Evolutionary conservation across 768 basidiomycete species (phyloP), one percentile per base, ranked within the genome.

Genomic region (Mycena galericulata): DNA sequence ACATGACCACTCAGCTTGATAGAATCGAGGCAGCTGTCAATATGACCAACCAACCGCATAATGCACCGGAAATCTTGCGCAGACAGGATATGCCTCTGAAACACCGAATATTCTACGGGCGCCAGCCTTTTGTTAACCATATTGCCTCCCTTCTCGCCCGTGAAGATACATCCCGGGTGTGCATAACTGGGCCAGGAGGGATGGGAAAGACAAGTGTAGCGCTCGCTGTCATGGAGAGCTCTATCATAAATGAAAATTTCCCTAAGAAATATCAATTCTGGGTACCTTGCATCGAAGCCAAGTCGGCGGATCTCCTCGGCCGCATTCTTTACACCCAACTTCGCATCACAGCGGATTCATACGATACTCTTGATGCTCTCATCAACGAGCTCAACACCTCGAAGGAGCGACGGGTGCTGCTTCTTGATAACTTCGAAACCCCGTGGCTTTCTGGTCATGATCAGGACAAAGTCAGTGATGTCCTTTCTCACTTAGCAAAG

Each of bases 341-440:
- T 20, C 70, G 70, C n/a, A 69, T 77, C 53, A 72, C 73, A n/a
- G 60, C 59, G 8, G 66, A 65, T 30, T 75, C 74, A 20, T 67
- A 72, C 20, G 70, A 76, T 61, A 51, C 54, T 9, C 68, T 75
- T 20, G 56, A 34, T 12, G 65, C 75, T 55, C 73, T 76, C 50
- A 49, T 76, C 29, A 56, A 51, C 22, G 75, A 76, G 57, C 76
- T 79, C 22, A 46, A 65, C 26, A 49, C 57, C 27, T 66, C 73
- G 12, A 69, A 67, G n/a, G 70, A 73, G 4, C 76, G 74, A 9
- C 68, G 78, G 10, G 49, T 83, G 26, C 34, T 84, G 24, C 63
- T 83, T 26, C 71, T 84, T 11, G 82, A 84, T 60, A 81, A 83
- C 58, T 81, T 84, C 58, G 83, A 84, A 73, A 81, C 82, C 7